Base-by-base conservation (phyloP, 768 basidiomycete species). In the Phanerochaete carnosa region DNA sequence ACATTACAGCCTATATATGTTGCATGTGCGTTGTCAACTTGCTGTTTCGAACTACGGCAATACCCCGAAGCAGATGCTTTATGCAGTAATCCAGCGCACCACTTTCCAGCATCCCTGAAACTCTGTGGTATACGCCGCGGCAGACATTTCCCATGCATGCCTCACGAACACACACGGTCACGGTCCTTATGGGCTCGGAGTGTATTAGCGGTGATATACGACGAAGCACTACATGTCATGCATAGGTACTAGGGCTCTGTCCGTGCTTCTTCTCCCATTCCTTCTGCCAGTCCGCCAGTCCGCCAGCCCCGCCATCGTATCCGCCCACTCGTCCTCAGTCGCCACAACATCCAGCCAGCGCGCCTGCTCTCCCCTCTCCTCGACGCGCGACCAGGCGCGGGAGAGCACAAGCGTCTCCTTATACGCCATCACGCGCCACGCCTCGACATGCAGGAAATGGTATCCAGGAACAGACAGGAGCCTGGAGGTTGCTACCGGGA, bases 281-380 rank as follows among this genome's bases (percentile, higher is more conserved):
- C n/a, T n/a, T n/a, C n/a, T n/a, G n/a, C n/a, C n/a, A n/a, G n/a
- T n/a, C 73, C 52, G 73, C 65, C 65, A 83, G 55, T 68, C 72
- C 43, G 78, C 76, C 28, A 85, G 65, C 51, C 80, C 71, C 35
- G 62, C 45, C 80, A 85, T 80, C 58, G 84, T 57, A 29, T 76
- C 72, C 1, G 74, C 77, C 83, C 83, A 84, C 62, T 84, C 73
- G 23, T 70, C 75, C 71, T 83, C 84, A 0, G 77, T 82, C 68
- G 75, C 72, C 11, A 81, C 76, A n/a, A 77, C 81, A 22, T 73
- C 69, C 30, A 84, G 65, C 83, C 83, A 84, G 57, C 73, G 67
- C 16, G 69, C 66, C 51, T 74, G 72, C 43, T 65, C 62, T 1
- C 79, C 82, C 2, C 75, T 69, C 28, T 66, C 68, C 64, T 81